Evolutionary conservation across 2,329 filamentous ascomycete genomes (phyloP), one percentile per base, ranked within the genome.

Genomic region (Arachnomyces sp.): DNA sequence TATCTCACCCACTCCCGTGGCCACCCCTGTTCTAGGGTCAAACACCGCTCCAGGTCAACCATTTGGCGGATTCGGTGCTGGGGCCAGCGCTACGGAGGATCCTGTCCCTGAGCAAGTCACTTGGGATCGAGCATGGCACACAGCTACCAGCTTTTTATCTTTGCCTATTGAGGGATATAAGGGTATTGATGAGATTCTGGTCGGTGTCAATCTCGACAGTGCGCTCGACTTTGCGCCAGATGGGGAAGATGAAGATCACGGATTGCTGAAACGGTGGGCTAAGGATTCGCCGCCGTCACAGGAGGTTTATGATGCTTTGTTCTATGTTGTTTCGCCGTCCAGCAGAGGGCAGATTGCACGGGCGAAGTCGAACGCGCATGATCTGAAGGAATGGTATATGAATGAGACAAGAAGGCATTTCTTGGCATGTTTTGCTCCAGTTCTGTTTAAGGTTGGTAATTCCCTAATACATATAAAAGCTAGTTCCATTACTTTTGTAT

Each of bases 371-470:
- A 48, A 50, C 20, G 49, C 54, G 31, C 50, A 55, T 40, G 56
- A 58, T 42, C 43, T 70, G 18, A 43, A 64, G 30, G 51, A 57
- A 30, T 69, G 66, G 66, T 68, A 68, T 49, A 56, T 56, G n/a
- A 55, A 59, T 44, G 64, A 68, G 46, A 59, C 64, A 9, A 53
- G 61, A 32, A 55, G 61, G 39, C 66, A 69, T 51, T 70, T 67
- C 42, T 40, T 67, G 20, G 48, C 44, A 6, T 64, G 67, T 44
- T 54, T 66, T 31, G 53, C 58, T 15, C 43, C 45, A 28, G 52
- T 51, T 2, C 43, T 69, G 4, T 43, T 52, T 12, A 38, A 59
- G 51, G 65, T 68, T 52, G 34, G 49, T 44, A 16, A n/a, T 25
- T 36, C 11, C 17, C n/a, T n/a, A 6, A 12, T 28, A 9, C 29